Base-by-base conservation (phyloP, 805 yeast genomes). In the Torulaspora gathmanii region DNA sequence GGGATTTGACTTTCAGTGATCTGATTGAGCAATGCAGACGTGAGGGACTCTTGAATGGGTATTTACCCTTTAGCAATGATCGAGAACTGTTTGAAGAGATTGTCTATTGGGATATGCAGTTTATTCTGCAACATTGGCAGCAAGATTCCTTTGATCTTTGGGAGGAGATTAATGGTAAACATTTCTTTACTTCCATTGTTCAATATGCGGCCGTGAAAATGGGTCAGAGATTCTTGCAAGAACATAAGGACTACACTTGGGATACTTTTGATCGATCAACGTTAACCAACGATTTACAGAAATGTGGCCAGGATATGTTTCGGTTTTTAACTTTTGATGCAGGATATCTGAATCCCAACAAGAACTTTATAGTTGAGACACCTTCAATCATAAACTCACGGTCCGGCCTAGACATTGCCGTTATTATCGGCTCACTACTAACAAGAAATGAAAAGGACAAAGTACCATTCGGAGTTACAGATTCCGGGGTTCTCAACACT, bases 161-260 rank as follows among this genome's bases (percentile, higher is more conserved):
- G 98, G 98, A 90, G 68, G 98, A 90, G 64, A 71, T 85, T 40
- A 61, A 79, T 47, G 79, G 90, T 0, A 57, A 70, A 40, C 97
- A 90, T 64, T 81, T 88, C 50, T 91, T 87, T 65, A 90, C 95
- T 1, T 70, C 83, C 11, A 64, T 86, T 55, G 78, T 82, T 3
- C 96, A 89, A 64, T 70, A 85, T 49, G 77, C 81, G 49, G 85
- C 95, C 0, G 55, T 90, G 16, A 67, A 72, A 34, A 67, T 77
- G 47, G 95, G 89, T 0, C 60, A 79, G 11, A 52, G 22, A 51
- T 74, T 31, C 70, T 74, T 19, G 33, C 60, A 9, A 43, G 36
- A 27, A 12, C 41, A 40, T 12, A 19, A 37, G 8, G 30, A 39
- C 15, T 11, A 20, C 9, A 16, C 27, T 3, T 37, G 40, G 40